Base-by-base conservation (phyloP, 495 filamentous ascomycete species). In the Hypoxylon fragiforme region DNA sequence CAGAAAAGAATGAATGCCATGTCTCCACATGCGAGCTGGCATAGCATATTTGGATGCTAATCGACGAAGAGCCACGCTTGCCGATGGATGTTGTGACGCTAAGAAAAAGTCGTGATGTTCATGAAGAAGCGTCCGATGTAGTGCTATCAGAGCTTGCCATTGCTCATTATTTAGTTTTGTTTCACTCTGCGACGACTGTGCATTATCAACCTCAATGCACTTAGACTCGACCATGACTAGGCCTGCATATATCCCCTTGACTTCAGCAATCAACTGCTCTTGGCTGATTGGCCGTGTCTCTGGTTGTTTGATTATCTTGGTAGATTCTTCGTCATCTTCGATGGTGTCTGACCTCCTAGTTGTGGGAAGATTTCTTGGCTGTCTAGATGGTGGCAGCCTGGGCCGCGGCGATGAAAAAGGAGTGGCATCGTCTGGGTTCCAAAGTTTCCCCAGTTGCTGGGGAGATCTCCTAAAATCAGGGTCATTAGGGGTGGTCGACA, bases 31-130 rank as follows among this genome's bases (percentile, higher is more conserved):
- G 2, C 90, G 69, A 1, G 86, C 87, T 1, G 90, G 88, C 87
- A 95, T 92, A 3, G 80, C 81, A 57, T 91, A 91, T 48, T 88
- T 88, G 1, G 81, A 76, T 1, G 89, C 84, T 3, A 92, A 58
- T 8, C 74, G 65, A 40, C 79, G 69, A 1, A 94, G 52, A 7
- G 80, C 79, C 1, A 73, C 73, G 35, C 73, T 83, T 0, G 89
- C 86, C 0, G 81, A 82, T 0, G 88, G 88, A 62, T 92, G 88
- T 50, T 92, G 88, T 0, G 82, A 85, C 0, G 87, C 88, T 1
- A 92, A 67, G 44, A 94, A 86, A 60, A 92, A 92, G 52, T 91
- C 88, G 54, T 92, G 87, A 51, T 91, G 85, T 49, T 92, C 88
- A 51, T 90, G 81, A 1, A 92, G 69, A 1, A 92, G 66, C 0